Conservation (phyloP, 371 early-diverging fungal species). For the Nematocida sp. region DNA sequence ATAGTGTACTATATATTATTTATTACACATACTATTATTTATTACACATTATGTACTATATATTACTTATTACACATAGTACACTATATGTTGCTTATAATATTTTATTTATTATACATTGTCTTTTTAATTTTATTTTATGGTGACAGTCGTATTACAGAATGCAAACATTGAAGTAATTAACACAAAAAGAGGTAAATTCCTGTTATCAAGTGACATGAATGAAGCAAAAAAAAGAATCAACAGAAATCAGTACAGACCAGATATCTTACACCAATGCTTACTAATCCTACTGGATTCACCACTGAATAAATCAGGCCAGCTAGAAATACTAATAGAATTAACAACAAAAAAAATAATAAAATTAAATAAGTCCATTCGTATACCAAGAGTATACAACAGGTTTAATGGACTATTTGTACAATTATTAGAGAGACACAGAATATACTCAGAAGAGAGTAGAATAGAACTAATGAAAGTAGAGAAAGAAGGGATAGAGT, state of each 20-base stretch:
- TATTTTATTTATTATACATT: conserved; percentile 31
- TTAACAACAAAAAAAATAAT: conserved; percentile 87
- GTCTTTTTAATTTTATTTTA: conserved; percentile 20
- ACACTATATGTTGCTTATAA: too few species aligned
- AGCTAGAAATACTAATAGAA: conserved; percentile 85
- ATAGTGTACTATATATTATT: too few species aligned
- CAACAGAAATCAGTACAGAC: conserved; percentile 21
- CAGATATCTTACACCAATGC: conserved; percentile 73
- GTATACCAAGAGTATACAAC: conserved; percentile 93
- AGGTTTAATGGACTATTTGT: conserved; percentile 88
- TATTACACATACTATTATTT: too few species aligned
- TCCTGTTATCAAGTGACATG: conserved; percentile 42
- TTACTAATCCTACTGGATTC: conserved; percentile 87
- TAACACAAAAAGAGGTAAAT: conserved; percentile 37
- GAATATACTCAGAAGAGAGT: conserved; percentile 78
- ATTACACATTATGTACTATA: too few species aligned
- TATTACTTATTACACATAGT: too few species aligned
- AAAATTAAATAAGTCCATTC: conserved; percentile 87
- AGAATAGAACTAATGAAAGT: conserved; percentile 88
- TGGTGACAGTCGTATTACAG: conserved; percentile 56
- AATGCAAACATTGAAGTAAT: conserved; percentile 41
- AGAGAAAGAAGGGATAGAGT: conserved; percentile 86
- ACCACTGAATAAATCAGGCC: conserved; percentile 91
- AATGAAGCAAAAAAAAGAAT: conserved; percentile 23
- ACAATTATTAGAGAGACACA: conserved; percentile 88